Conservation (phyloP, 1,139 yeast species). For the Yamadazyma dushanensis region DNA sequence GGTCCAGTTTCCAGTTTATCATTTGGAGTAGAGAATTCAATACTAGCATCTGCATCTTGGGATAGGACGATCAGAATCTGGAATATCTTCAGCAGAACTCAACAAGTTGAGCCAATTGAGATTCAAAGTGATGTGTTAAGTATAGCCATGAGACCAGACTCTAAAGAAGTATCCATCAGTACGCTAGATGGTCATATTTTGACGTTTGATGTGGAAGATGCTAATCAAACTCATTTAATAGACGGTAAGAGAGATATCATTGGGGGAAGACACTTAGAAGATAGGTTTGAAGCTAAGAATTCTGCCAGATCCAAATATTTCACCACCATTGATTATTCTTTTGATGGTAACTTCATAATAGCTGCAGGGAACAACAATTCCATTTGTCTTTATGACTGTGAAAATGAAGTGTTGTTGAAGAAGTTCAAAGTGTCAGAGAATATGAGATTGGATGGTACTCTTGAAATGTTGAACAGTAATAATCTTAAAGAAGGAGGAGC, state of each 20-base stretch:
- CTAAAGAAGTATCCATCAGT: conserved; percentile 83
- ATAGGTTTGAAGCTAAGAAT: conserved; percentile 77
- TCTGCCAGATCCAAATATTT: conserved; percentile 84
- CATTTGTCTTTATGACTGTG: conserved; percentile 85
- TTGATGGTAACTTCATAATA: conserved; percentile 82
- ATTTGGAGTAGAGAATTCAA: conserved; percentile 77
- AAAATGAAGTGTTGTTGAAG: conserved; percentile 80
- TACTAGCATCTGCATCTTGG: conserved; percentile 94
- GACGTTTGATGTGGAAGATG: conserved; percentile 80
- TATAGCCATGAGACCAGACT: conserved; percentile 86
- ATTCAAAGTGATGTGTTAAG: conserved; percentile 83
- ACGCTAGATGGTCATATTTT: conserved; percentile 87
- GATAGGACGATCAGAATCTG: conserved; percentile 91
- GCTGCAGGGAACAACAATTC: conserved; percentile 95
- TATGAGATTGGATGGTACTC: conserved; percentile 90
- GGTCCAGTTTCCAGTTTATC: conserved; percentile 92
- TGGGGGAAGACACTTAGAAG: conserved; percentile 83
- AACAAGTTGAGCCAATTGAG: conserved; percentile 87
- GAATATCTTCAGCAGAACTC: conserved; percentile 86
- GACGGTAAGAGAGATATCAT: conserved; percentile 86
- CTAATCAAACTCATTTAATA: conserved; percentile 76
- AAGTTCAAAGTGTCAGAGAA: conserved; percentile 84
- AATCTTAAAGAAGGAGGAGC: conserved; percentile 90
- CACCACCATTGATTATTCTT: conserved; percentile 78
- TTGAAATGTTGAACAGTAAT: conserved; percentile 72